Percentiles rank a stretch among this genome's conserved stretches.
Evolutionary conservation across 768 basidiomycete species (phyloP).

Genomic region (Agaricus subrufescens): DNA sequence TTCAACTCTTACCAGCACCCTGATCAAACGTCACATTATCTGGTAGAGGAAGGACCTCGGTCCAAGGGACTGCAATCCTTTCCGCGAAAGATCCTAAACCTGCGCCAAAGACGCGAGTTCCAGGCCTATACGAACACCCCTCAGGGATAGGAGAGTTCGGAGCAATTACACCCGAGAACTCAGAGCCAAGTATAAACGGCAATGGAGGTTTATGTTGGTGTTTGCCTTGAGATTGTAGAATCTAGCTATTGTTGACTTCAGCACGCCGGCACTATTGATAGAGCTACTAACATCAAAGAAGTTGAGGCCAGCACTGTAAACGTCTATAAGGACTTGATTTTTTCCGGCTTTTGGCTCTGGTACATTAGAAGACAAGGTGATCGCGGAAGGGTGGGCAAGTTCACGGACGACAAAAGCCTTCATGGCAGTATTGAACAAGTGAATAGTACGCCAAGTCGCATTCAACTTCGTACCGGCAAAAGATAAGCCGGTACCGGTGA

Average conservation of each 20-base stretch:
- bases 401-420: slow-evolving; percentile 72
- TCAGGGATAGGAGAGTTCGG: slow-evolving; percentile 68
- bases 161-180: slow-evolving; percentile 81
- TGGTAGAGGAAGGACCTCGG: slow-evolving; percentile 60
- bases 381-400: slow-evolving; percentile 63
- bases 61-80: slow-evolving; percentile 52
- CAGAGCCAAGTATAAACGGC: slow-evolving; percentile 81
- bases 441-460: neutral
- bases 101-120: slow-evolving; percentile 86
- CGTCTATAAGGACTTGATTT: slow-evolving; percentile 66
- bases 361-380: slow-evolving; percentile 45
- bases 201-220: slow-evolving; percentile 81
- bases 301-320: slow-evolving; percentile 72
- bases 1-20: slow-evolving; percentile 59
- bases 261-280: neutral
- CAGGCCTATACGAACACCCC: slow-evolving; percentile 73
- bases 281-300: slow-evolving; percentile 58
- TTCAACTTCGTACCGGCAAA: neutral
- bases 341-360: slow-evolving; percentile 51
- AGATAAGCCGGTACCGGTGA: neutral
- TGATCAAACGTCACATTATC: slow-evolving; percentile 76
- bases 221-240: slow-evolving; percentile 85
- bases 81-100: slow-evolving; percentile 81
- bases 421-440: slow-evolving; percentile 38
- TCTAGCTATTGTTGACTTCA: slow-evolving; percentile 35